Conservation (phyloP, 2,329 filamentous ascomycete species). For the Trichoderma sp. region DNA sequence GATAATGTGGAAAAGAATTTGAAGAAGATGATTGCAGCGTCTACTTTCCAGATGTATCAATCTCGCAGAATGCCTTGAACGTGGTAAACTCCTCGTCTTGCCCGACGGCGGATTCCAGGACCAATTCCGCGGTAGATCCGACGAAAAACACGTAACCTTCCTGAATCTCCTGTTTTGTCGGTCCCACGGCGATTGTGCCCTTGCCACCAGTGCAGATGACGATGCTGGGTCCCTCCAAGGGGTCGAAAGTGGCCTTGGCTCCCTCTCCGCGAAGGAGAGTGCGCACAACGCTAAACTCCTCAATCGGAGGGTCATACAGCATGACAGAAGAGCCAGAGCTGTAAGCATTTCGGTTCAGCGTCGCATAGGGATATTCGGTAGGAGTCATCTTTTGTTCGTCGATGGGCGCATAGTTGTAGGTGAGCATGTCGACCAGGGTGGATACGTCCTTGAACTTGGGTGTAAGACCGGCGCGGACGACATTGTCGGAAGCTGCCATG, state of each 20-base stretch:
- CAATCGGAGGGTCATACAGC: conserved; percentile 93
- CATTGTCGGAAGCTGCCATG: conserved; percentile 99
- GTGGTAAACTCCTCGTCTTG: conserved; percentile 73
- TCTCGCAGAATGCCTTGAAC: conserved; percentile 93
- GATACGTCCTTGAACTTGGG: conserved; percentile 97
- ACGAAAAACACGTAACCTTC: conserved; percentile 80
- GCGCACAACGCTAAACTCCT: conserved; percentile 89
- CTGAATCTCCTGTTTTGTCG: conserved; percentile 71
- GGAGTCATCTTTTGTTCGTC: conserved; percentile 92
- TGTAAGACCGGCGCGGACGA: conserved; percentile 94
- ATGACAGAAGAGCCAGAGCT: conserved; percentile 68
- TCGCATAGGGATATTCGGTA: conserved; percentile 79
- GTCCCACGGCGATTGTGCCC: conserved; percentile 81
- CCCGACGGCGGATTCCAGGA: conserved; percentile 65
- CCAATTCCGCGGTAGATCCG: conserved; percentile 79
- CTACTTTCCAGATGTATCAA: conserved; percentile 48
- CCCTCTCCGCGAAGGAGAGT: conserved; percentile 68
- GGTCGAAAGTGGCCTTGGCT: conserved; percentile 84
- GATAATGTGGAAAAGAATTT: background rate
- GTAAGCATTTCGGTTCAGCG: conserved; percentile 78
- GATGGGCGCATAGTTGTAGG: conserved; percentile 93
- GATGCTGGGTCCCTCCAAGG: conserved; percentile 84
- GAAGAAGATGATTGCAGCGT: conserved; percentile 30
- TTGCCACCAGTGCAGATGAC: conserved; percentile 83
- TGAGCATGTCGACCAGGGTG: conserved; percentile 86